phyloP scores from a whole-genome alignment of 352 stramenopile genomes.

The Phytophthora melonis region DNA sequence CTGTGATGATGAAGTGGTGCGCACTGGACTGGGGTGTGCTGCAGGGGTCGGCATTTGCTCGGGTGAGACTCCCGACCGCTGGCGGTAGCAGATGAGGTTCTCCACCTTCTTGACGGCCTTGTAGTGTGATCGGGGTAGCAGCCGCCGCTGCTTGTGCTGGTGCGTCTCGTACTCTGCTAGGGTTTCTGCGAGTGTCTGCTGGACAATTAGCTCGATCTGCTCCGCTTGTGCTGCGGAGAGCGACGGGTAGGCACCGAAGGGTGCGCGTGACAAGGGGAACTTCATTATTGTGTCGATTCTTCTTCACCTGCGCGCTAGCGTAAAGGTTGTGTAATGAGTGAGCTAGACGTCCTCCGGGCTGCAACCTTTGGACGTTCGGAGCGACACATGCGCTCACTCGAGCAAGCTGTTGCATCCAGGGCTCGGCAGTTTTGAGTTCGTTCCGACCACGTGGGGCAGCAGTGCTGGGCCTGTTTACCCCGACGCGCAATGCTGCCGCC shows the following conservation, averaged over 20 bases:
- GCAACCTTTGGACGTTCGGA: slow-evolving; percentile 23
- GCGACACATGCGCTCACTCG: slow-evolving; percentile 23
- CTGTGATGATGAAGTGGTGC: slow-evolving; percentile 6
- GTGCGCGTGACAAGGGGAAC: slow-evolving; percentile 34
- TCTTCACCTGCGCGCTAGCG: slow-evolving; percentile 7
- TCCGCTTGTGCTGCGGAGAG: slow-evolving; percentile 26
- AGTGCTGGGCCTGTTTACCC: slow-evolving; percentile 3
- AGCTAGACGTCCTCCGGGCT: slow-evolving; percentile 1
- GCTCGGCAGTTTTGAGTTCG: slow-evolving; percentile 14
- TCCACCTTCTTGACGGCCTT: slow-evolving; percentile 51
- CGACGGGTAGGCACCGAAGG: slow-evolving; percentile 31
- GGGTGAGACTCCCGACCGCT: slow-evolving; percentile 17
- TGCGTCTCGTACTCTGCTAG: slow-evolving; percentile 44
- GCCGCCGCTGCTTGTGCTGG: slow-evolving; percentile 22
- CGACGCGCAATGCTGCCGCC: neutral
- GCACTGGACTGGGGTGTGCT: neutral
- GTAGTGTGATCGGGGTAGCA: slow-evolving; percentile 34
- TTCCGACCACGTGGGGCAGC: slow-evolving; percentile 2
- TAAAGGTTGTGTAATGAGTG: slow-evolving; percentile 28
- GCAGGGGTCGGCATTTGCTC: neutral
- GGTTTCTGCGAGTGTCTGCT: slow-evolving; percentile 33
- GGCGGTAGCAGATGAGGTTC: slow-evolving; percentile 46
- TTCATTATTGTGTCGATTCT: slow-evolving; percentile 36
- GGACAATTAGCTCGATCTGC: slow-evolving; percentile 25
- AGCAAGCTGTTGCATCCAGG: slow-evolving; percentile 27